Evolutionary conservation across 2,329 filamentous ascomycete genomes (phyloP).

Genomic region (Penicillium sumatraense): DNA sequence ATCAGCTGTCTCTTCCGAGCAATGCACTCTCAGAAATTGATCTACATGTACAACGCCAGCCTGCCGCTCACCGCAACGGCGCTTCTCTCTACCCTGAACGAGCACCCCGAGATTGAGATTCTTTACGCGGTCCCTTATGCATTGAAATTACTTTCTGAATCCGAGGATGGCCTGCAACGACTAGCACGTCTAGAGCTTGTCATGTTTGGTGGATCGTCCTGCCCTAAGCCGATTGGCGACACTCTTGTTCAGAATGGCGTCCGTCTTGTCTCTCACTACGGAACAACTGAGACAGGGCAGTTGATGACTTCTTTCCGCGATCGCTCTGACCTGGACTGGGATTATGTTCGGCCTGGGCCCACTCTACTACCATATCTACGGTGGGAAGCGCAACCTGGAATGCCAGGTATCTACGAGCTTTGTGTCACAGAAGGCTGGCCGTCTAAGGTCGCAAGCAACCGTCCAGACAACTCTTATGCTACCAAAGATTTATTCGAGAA

Average conservation of each 20-base stretch:
- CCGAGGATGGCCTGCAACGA: constrained; percentile 56
- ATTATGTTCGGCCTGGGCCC: constrained; percentile 58
- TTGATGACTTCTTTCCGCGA: constrained; percentile 65
- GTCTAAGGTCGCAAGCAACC: constrained; percentile 49
- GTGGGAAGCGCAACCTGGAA: constrained; percentile 38
- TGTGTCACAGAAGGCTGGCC: constrained; percentile 43
- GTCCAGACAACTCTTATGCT: constrained; percentile 53
- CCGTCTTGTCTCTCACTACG: constrained; percentile 61
- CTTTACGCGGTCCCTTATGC: constrained; percentile 68
- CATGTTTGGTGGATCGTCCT: constrained; percentile 62
- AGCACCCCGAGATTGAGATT: constrained; percentile 51
- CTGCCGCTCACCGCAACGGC: constrained; percentile 60
- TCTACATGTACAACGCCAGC: constrained; percentile 59
- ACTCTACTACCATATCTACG: constrained; percentile 48
- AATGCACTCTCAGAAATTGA: constrained; percentile 55
- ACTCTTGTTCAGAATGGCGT: constrained; percentile 58
- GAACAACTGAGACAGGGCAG: constrained; percentile 65
- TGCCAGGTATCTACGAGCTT: constrained; percentile 42
- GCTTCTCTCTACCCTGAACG: constrained; percentile 51
- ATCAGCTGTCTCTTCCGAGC: constrained; percentile 60
- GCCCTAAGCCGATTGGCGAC: constrained; percentile 64
- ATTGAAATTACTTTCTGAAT: constrained; percentile 66
- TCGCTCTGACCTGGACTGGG: constrained; percentile 61
- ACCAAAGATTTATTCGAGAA: constrained; percentile 56
- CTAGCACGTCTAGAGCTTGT: constrained; percentile 57